These are phyloP conservation scores for Ogataea pignaliae DNA, from an alignment of 805 yeast species.

Conservation along the genomic window DNA sequence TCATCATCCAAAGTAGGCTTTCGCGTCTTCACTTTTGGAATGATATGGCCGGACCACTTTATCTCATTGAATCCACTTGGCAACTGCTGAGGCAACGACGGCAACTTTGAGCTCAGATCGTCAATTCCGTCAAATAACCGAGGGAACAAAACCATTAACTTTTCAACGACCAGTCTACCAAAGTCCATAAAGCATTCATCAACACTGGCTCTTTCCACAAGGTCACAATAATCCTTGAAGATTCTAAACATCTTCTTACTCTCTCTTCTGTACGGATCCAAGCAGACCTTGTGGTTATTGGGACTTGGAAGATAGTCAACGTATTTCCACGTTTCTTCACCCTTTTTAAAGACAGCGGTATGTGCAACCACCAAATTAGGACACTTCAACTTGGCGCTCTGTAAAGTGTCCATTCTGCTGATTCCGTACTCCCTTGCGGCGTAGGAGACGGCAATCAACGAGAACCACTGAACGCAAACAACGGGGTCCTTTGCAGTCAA, in stretches of 20 bases:
- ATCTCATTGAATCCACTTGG: constrained; percentile 24
- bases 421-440: constrained; percentile 87
- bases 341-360: constrained; percentile 89
- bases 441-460: constrained; percentile 85
- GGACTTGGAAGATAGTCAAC: constrained; percentile 55
- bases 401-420: constrained; percentile 67
- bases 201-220: constrained; percentile 90
- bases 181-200: constrained; percentile 90
- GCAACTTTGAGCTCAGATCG: constrained; percentile 30
- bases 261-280: constrained; percentile 89
- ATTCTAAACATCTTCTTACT: constrained; percentile 72
- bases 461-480: constrained; percentile 91
- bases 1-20: constrained; percentile 13
- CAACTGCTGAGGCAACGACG: constrained; percentile 38
- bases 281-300: constrained; percentile 69
- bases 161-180: constrained; percentile 55
- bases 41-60: constrained; percentile 28
- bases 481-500: constrained; percentile 69
- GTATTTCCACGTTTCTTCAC: constrained; percentile 81
- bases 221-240: constrained; percentile 55
- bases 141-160: constrained; percentile 45
- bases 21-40: constrained; percentile 15
- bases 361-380: constrained; percentile 76
- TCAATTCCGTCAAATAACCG: constrained; percentile 24
- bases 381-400: constrained; percentile 69